Evolutionary conservation across 768 basidiomycete species (phyloP).

Genomic region (Leccinum variicolor): DNA sequence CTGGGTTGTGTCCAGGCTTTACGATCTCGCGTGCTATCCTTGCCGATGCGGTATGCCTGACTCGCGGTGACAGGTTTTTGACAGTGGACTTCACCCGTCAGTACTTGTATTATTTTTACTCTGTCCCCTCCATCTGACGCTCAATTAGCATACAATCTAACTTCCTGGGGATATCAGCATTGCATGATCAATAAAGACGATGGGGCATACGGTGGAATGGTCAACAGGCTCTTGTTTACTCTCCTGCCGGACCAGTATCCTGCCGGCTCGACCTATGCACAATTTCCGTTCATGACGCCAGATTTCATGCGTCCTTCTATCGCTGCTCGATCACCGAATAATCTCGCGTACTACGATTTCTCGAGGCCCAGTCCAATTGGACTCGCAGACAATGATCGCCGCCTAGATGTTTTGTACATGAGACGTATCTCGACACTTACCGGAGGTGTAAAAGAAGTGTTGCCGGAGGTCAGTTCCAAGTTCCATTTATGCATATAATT

Average conservation of each 20-base stretch:
- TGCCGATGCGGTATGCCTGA: constrained; percentile 70
- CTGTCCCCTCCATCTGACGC: constrained; percentile 2
- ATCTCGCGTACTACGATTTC: constrained; percentile 55
- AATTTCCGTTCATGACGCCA: constrained; percentile 80
- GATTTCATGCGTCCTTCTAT: constrained; percentile 42
- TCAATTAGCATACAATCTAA: constrained; percentile 63
- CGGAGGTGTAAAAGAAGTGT: not conserved
- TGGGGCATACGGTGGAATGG: constrained; percentile 72
- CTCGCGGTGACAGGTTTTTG: constrained; percentile 76
- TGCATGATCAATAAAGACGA: constrained; percentile 60
- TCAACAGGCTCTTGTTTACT: constrained; percentile 69
- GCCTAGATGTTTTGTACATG: constrained; percentile 6
- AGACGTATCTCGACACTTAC: constrained; percentile 18
- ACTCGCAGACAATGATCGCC: not conserved
- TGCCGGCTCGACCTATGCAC: constrained; percentile 60
- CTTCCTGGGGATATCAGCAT: constrained; percentile 76
- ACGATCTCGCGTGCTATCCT: constrained; percentile 83
- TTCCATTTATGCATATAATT: not conserved
- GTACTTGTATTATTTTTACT: constrained; percentile 22
- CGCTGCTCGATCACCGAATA: constrained; percentile 24
- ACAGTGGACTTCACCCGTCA: constrained; percentile 75
- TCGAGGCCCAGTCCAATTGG: constrained; percentile 38
- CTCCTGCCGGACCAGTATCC: constrained; percentile 72
- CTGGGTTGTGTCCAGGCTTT: constrained; percentile 78
- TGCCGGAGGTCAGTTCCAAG: constrained; percentile 10